phyloP scores from a whole-genome alignment of 257 asterid genomes.

The Solanum lignicaule region DNA sequence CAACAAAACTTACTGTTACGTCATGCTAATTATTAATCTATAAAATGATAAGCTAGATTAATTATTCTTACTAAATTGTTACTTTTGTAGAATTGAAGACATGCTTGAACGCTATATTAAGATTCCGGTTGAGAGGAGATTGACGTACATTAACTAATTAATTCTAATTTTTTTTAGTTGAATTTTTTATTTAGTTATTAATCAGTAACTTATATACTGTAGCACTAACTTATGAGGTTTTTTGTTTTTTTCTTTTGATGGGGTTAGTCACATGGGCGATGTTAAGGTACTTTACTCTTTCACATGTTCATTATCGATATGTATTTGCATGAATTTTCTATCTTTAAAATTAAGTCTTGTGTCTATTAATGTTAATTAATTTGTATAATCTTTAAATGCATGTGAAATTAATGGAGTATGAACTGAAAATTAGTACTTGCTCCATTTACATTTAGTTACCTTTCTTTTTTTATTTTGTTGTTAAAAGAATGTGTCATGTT shows the following conservation, averaged over 20 bases:
- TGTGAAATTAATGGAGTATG: background rate
- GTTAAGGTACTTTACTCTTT: constrained; percentile 28
- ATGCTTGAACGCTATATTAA: no score
- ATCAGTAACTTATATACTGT: no score
- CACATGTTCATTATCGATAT: background rate
- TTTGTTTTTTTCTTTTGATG: background rate
- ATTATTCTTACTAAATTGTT: no score
- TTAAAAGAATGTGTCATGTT: background rate
- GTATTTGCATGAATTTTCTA: background rate
- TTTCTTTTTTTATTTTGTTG: no score
- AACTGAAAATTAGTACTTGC: background rate
- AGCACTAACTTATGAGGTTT: background rate
- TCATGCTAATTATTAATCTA: no score
- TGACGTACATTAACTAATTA: no score
- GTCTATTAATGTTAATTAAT: background rate
- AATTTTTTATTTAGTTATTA: background rate
- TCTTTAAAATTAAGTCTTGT: background rate
- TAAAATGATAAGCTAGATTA: no score
- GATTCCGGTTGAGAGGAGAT: no score
- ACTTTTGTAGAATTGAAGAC: no score
- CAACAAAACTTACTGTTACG: no score
- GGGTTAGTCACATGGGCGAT: constrained; percentile 26
- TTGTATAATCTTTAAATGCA: background rate
- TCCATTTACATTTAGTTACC: background rate
- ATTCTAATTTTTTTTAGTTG: no score